Conservation (phyloP, 1,139 yeast genomes). For the Pichia inconspicua region DNA sequence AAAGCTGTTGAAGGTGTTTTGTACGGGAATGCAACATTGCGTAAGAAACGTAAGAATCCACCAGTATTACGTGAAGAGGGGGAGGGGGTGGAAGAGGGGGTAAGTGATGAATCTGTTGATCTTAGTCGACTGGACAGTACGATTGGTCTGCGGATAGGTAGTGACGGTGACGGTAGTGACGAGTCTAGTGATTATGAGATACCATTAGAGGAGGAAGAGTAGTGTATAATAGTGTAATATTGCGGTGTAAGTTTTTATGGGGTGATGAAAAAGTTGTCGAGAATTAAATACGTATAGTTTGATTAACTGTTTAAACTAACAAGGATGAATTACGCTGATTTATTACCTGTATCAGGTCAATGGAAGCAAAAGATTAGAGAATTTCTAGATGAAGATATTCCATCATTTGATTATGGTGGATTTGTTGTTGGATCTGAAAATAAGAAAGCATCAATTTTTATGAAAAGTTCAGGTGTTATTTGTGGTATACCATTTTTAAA, state of each 20-base stretch:
- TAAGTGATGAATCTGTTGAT: constrained; percentile 10
- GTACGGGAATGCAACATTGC: constrained; percentile 15
- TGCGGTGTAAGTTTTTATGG: neutral
- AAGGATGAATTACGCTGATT: constrained; percentile 28
- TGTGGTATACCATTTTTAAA: constrained; percentile 87
- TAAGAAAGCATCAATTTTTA: constrained; percentile 69
- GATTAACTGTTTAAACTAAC: too few species aligned
- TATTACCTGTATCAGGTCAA: constrained; percentile 63
- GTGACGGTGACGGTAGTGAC: constrained; percentile 9
- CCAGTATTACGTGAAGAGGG: neutral
- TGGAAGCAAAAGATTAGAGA: constrained; percentile 75
- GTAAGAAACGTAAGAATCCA: neutral
- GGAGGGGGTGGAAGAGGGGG: constrained; percentile 1
- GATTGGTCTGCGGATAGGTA: constrained; percentile 8
- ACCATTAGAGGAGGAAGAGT: constrained; percentile 13
- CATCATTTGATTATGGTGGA: constrained; percentile 91
- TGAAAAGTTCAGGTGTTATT: constrained; percentile 76
- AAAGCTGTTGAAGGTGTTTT: constrained; percentile 23
- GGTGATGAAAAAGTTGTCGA: neutral
- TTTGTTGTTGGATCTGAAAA: constrained; percentile 76
- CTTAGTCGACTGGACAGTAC: constrained; percentile 14
- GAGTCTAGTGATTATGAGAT: constrained; percentile 13
- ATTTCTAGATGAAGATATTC: constrained; percentile 82
- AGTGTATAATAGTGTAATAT: neutral
- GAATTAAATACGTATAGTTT: too few species aligned